Base-by-base conservation (phyloP, 2,329 filamentous ascomycete genomes). In the Fusarium piperis region DNA sequence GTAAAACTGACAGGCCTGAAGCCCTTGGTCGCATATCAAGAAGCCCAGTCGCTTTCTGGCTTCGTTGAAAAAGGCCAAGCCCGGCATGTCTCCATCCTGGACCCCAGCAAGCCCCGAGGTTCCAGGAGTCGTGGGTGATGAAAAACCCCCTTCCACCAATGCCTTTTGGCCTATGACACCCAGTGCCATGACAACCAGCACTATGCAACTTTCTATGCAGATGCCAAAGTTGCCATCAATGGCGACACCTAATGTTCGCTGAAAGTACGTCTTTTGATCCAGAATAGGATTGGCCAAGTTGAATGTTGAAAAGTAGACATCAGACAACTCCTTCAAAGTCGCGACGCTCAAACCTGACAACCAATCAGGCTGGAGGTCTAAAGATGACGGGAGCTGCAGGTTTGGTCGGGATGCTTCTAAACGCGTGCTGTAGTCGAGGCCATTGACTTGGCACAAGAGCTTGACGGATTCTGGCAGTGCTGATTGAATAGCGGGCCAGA, bases 201-300 rank as follows among this genome's bases (percentile, higher is more conserved):
- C 70, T 0, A 72, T 73, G 6, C 70, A 72, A 20, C 46, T 72
- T 16, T 72, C 70, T 0, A 73, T 65, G 0, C 70, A 73, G 0
- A 73, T 51, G 0, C 67, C 70, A 39, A 72, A 72, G 10, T 60
- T 71, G 0, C 70, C 70, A 9, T 73, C 70, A 1, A 72, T 72
- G 0, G 70, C 70, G 6, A 62, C 53, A 6, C 70, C 70, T 0
- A 72, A n/a, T 0, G 70, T 73, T 0, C 67, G 70, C 3, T 71
- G 70, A 0, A 72, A 73, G 30, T 73, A 72, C 0, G 67, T 73
- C 59, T 73, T 73, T 1, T 73, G 70, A 2, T 72, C 70, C 4
- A 72, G 8, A 0, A 72, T 73, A 0, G 70, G 70, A 3, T 60
- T 72, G 0, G 70, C 70, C 0, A 72, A 53, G 1, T 72, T 72